Percentiles rank a stretch among this genome's conserved stretches.
These are phyloP conservation scores for Entomortierella chlamydospora DNA, from an alignment of 192 early-diverging fungal species.

Conservation along the genomic window DNA sequence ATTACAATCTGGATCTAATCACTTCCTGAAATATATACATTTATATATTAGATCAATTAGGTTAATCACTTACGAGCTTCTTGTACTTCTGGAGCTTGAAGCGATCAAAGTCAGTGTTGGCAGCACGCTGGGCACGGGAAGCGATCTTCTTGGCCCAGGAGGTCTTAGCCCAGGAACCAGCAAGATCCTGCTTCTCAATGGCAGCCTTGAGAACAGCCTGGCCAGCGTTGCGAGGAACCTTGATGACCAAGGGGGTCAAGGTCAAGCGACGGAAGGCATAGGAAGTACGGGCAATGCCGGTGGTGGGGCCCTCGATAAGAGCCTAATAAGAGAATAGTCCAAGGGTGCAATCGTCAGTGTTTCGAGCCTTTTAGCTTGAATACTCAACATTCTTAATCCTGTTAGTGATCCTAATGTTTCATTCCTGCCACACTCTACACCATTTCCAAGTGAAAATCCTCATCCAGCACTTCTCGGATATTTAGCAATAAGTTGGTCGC, in stretches of 20 bases:
- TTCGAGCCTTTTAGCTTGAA: too few species aligned
- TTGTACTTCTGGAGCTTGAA: constrained; percentile 97
- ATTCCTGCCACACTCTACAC: too few species aligned
- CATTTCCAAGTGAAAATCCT: too few species aligned
- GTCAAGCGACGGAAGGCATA: constrained; percentile 90
- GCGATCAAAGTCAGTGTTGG: constrained; percentile 94
- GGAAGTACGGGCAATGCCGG: constrained; percentile 88
- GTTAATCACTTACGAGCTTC: constrained; percentile 77
- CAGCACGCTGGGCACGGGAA: constrained; percentile 79
- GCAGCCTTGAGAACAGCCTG: constrained; percentile 80
- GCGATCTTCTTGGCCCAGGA: constrained; percentile 98
- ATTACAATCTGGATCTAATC: not conserved
- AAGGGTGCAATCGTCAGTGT: not conserved
- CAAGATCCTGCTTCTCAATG: constrained; percentile 87
- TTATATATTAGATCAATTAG: too few species aligned
- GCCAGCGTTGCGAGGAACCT: constrained; percentile 85
- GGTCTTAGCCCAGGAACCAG: constrained; percentile 87
- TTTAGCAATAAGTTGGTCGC: too few species aligned
- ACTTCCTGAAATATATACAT: not conserved
- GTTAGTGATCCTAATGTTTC: too few species aligned
- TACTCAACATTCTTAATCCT: too few species aligned
- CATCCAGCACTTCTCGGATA: too few species aligned
- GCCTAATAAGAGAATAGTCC: constrained; percentile 60
- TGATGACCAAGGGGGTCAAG: constrained; percentile 91
- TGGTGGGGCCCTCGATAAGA: constrained; percentile 98